A percentile compares a stretch with the other conserved stretches of the same genome.
Conservation (phyloP, 1,139 yeast genomes). For the Candida tetrigidarum region DNA sequence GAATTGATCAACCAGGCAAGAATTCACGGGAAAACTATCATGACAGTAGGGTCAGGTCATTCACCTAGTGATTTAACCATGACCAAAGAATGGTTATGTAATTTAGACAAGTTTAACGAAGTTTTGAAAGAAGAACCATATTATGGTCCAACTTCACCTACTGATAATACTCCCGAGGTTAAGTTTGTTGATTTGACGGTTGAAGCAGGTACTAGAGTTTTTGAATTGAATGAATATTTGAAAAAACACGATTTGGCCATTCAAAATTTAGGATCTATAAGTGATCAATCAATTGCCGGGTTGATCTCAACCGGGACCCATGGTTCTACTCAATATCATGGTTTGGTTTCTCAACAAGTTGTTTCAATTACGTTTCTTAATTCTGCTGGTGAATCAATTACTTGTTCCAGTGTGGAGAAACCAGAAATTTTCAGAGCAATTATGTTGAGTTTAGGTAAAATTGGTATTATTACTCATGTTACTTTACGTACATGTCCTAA, state of each 20-base stretch:
- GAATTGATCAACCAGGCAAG: constrained; percentile 70
- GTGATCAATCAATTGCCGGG: constrained; percentile 94
- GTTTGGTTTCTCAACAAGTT: constrained; percentile 85
- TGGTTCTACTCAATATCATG: constrained; percentile 93
- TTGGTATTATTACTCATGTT: constrained; percentile 89
- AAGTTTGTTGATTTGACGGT: constrained; percentile 88
- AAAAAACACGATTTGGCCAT: constrained; percentile 71
- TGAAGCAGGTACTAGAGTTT: constrained; percentile 89
- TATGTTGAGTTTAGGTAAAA: constrained; percentile 82
- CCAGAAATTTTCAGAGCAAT: constrained; percentile 85
- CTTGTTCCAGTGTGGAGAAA: constrained; percentile 70
- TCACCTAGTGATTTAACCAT: constrained; percentile 93
- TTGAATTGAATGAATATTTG: constrained; percentile 71
- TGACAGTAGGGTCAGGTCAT: constrained; percentile 93
- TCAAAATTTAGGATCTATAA: constrained; percentile 91
- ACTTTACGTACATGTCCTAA: constrained; percentile 85
- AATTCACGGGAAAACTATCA: constrained; percentile 62
- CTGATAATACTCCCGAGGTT: constrained; percentile 41
- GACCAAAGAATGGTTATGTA: constrained; percentile 88
- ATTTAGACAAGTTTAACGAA: constrained; percentile 72
- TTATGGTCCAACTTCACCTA: constrained; percentile 36
- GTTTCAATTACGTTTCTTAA: constrained; percentile 76
- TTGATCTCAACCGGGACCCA: constrained; percentile 96
- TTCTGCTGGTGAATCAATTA: constrained; percentile 71
- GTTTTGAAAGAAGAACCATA: constrained; percentile 49